Evolutionary conservation across 2,329 filamentous ascomycete species (phyloP).

Genomic region (Alternaria sp.): DNA sequence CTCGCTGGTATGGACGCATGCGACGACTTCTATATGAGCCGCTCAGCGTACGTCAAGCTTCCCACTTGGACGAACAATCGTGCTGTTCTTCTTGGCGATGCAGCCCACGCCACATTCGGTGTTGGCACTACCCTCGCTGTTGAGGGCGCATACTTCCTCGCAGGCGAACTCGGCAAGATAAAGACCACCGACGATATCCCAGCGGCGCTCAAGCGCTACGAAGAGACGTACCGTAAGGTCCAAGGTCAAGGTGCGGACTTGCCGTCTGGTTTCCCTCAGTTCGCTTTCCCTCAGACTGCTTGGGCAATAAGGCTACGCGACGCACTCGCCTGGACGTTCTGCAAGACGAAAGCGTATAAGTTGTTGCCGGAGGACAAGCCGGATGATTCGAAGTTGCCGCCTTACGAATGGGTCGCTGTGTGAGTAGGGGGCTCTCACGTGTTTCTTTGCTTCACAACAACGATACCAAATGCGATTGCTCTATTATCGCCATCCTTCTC

Average conservation of each 20-base stretch:
- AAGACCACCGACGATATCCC: slow-evolving; percentile 19
- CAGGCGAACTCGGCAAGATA: slow-evolving; percentile 44
- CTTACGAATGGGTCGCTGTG: slow-evolving; percentile 11
- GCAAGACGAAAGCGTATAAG: slow-evolving; percentile 11
- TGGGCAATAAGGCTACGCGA: slow-evolving; percentile 32
- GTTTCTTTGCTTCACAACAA: neutral
- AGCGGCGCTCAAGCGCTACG: slow-evolving; percentile 28
- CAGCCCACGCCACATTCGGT: slow-evolving; percentile 48
- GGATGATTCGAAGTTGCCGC: neutral
- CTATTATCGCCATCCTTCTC: neutral
- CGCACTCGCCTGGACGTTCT: neutral
- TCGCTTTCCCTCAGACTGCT: slow-evolving; percentile 39
- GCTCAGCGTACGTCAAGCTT: slow-evolving; percentile 55
- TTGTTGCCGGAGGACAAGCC: neutral
- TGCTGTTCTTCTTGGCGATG: slow-evolving; percentile 62
- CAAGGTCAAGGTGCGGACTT: slow-evolving; percentile 20
- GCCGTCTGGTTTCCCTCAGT: slow-evolving; percentile 21
- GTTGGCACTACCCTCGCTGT: slow-evolving; percentile 45
- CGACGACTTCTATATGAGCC: slow-evolving; percentile 57
- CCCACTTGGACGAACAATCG: slow-evolving; percentile 55
- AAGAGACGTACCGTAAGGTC: slow-evolving; percentile 24
- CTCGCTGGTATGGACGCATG: slow-evolving; percentile 50
- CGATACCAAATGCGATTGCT: neutral
- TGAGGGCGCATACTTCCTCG: slow-evolving; percentile 47
- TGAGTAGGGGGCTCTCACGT: neutral